A percentile compares a stretch with the other conserved stretches of the same genome.
Conservation (phyloP, 1,284 basidiomycete species). For the Polyporus tsugae region DNA sequence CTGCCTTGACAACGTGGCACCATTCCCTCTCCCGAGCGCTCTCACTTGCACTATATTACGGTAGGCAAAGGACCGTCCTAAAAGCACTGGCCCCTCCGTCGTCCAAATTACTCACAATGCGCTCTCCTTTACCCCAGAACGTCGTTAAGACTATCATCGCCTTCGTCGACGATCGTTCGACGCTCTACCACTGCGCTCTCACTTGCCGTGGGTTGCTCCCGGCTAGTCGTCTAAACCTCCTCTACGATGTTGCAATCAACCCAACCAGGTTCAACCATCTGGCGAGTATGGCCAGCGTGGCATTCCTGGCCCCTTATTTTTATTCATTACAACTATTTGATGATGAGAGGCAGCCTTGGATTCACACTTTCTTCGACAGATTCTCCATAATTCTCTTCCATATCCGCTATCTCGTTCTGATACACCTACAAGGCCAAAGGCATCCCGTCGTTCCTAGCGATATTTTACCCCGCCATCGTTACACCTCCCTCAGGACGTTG, state of each 20-base stretch:
- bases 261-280: constrained; percentile 27
- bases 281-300: constrained; percentile 12
- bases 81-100: background rate
- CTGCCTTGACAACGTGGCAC: constrained; percentile 17
- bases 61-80: constrained; percentile 1
- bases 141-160: constrained; percentile 21
- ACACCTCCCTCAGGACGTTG: constrained; percentile 21
- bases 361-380: constrained; percentile 23
- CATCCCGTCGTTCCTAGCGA: constrained; percentile 2
- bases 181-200: constrained; percentile 28
- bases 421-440: background rate
- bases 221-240: constrained; percentile 29
- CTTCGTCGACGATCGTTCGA: constrained; percentile 23
- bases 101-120: background rate
- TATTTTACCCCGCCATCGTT: background rate
- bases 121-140: constrained; percentile 12
- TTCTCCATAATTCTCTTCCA: constrained; percentile 7
- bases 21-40: constrained; percentile 4
- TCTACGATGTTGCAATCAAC: constrained; percentile 20
- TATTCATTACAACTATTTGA: constrained; percentile 27
- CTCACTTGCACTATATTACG: constrained; percentile 7
- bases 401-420: constrained; percentile 9
- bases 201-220: constrained; percentile 26
- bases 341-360: constrained; percentile 27
- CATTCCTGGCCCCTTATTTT: constrained; percentile 16